A percentile compares a stretch with the other conserved stretches of the same genome.
These are phyloP conservation scores for Eucalyptus caleyi DNA, from an alignment of 345 rosid genomes.

Conservation along the genomic window DNA sequence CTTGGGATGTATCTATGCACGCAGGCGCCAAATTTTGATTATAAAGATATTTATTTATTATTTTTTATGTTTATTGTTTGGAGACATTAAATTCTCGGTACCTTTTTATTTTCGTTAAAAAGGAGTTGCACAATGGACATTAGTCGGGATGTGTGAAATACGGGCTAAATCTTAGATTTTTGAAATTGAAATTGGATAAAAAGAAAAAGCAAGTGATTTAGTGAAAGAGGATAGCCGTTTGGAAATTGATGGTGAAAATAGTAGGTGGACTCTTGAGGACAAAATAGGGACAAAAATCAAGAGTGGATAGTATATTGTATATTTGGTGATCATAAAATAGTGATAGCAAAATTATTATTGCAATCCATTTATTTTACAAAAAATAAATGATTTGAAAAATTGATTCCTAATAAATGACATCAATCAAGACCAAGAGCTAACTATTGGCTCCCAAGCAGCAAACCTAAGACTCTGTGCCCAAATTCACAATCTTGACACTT, in stretches of 20 bases:
- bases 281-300: too few species aligned
- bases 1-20: neutral
- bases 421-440: rapidly evolving
- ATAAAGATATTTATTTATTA: neutral
- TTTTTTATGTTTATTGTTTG: neutral
- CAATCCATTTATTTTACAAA: too few species aligned
- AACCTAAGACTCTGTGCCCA: too few species aligned
- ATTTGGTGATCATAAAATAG: too few species aligned
- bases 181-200: neutral
- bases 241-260: neutral
- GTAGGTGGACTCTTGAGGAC: rapidly evolving
- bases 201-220: neutral
- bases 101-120: too few species aligned
- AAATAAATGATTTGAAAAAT: too few species aligned
- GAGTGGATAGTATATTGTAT: neutral
- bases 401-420: too few species aligned
- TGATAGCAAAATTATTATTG: rapidly evolving
- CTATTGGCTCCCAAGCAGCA: too few species aligned
- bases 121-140: too few species aligned
- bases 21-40: neutral
- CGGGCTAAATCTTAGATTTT: neutral
- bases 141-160: too few species aligned
- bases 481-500: too few species aligned
- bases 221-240: neutral
- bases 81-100: too few species aligned